A percentile compares a stretch with the other conserved stretches of the same genome.
Evolutionary conservation across 352 stramenopile genomes (phyloP).

Genomic region (Phytophthora pisi): DNA sequence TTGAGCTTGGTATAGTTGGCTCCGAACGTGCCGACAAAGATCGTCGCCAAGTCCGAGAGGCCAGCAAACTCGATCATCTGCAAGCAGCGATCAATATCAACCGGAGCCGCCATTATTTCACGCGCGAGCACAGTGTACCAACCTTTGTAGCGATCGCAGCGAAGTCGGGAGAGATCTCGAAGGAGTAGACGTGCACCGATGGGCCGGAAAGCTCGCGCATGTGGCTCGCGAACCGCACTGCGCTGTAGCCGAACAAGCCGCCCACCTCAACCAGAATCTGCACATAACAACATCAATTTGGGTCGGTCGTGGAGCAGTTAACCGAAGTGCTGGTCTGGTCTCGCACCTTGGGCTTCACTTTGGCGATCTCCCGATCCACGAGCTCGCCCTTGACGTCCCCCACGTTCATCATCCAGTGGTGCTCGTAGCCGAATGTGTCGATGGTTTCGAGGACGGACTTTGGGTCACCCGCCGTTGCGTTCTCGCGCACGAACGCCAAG

Average conservation of each 20-base stretch:
- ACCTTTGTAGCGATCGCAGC: constrained; percentile 47
- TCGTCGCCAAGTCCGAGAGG: constrained; percentile 36
- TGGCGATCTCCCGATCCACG: constrained; percentile 42
- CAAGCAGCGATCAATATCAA: background rate
- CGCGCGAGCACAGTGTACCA: background rate
- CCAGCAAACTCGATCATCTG: constrained; percentile 43
- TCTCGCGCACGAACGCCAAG: constrained; percentile 37
- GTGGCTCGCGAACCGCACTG: constrained; percentile 46
- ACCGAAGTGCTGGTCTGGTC: background rate
- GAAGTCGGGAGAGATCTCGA: constrained; percentile 45
- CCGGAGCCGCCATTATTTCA: background rate
- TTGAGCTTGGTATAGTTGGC: constrained; percentile 36
- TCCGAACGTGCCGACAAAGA: constrained; percentile 44
- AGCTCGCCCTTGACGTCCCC: constrained; percentile 49
- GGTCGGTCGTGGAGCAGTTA: background rate
- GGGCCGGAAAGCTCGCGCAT: constrained; percentile 32
- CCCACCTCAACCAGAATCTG: constrained; percentile 50
- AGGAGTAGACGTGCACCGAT: constrained; percentile 46
- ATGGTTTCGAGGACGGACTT: constrained; percentile 46
- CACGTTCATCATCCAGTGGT: constrained; percentile 56
- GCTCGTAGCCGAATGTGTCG: constrained; percentile 41
- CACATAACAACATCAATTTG: background rate
- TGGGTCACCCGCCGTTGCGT: constrained; percentile 34
- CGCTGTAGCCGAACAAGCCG: constrained; percentile 49
- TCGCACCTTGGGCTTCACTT: constrained; percentile 36